phyloP scores from a whole-genome alignment of 2,329 filamentous ascomycete genomes.

The Stachybotrys echinatus region DNA sequence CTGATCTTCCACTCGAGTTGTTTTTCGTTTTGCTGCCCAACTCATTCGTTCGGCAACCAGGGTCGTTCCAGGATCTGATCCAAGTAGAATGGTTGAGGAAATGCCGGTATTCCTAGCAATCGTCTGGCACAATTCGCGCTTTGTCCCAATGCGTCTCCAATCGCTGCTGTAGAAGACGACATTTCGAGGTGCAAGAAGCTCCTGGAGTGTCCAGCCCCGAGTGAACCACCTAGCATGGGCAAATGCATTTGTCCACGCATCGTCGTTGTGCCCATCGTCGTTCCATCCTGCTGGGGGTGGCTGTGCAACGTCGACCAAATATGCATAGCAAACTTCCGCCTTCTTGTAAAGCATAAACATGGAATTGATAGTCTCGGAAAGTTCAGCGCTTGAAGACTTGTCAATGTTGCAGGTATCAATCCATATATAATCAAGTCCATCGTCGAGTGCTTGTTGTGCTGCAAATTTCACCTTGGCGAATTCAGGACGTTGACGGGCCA shows the following conservation, averaged over 20 bases:
- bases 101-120: conserved; percentile 12
- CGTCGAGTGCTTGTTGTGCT: neutral
- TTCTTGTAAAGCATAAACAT: conserved; percentile 17
- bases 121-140: conserved; percentile 5
- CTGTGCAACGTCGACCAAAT: conserved; percentile 10
- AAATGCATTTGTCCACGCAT: conserved; percentile 3
- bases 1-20: conserved; percentile 3
- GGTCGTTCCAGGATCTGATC: neutral
- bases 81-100: conserved; percentile 5
- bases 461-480: conserved; percentile 2
- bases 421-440: conserved; percentile 5
- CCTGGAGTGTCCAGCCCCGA: no score
- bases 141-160: conserved; percentile 15
- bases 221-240: conserved; percentile 14
- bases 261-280: neutral
- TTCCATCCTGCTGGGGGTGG: conserved; percentile 2
- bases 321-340: conserved; percentile 16
- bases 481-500: neutral
- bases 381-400: conserved; percentile 12
- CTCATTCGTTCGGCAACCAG: neutral
- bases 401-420: conserved; percentile 1
- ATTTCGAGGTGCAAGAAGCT: conserved; percentile 14
- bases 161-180: conserved; percentile 14
- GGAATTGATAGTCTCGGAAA: conserved; percentile 21
- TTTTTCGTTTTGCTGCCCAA: conserved; percentile 2